A percentile compares a stretch with the other conserved stretches of the same genome.
Evolutionary conservation across 139 green algal species (phyloP).

Genomic region (Edaphochlamys debaryana): DNA sequence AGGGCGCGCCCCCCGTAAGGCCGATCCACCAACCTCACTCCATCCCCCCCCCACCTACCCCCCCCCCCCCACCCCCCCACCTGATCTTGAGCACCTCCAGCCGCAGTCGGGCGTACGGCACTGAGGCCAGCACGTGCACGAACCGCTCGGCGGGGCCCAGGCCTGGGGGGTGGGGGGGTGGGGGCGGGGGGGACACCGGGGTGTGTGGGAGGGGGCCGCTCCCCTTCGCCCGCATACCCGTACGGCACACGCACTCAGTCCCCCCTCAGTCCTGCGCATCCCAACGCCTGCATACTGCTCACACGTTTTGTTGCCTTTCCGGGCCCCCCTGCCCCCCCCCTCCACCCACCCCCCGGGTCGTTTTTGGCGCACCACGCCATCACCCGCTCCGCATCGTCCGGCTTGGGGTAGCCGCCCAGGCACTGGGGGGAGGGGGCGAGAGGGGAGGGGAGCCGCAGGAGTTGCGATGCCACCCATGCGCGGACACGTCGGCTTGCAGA

Average conservation of each 20-base stretch:
- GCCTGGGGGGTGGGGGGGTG: too few relatives aligned
- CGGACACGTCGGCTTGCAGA: too few relatives aligned
- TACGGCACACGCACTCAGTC: neutral
- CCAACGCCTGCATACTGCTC: too few relatives aligned
- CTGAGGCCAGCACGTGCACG: constrained; percentile 22
- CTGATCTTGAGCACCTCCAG: constrained; percentile 39
- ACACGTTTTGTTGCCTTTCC: too few relatives aligned
- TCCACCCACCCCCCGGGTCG: constrained; percentile 16
- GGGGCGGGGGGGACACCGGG: too few relatives aligned
- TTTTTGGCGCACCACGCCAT: constrained; percentile 4
- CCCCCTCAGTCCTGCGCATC: neutral
- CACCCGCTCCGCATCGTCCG: constrained; percentile 14
- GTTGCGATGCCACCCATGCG: too few relatives aligned
- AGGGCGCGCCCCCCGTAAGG: too few relatives aligned
- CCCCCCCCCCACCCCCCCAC: neutral
- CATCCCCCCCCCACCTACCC: neutral
- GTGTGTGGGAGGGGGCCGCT: too few relatives aligned
- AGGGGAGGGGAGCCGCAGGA: too few relatives aligned
- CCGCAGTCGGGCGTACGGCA: constrained; percentile 11
- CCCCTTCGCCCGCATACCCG: too few relatives aligned
- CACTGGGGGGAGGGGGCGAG: neutral
- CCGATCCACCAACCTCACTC: too few relatives aligned
- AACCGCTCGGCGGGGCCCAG: constrained; percentile 26
- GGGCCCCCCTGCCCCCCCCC: neutral
- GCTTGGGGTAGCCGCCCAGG: constrained; percentile 40